Evolutionary conservation across 169 alveolate species (phyloP).

Genomic region (Plasmodium knowlesi): DNA sequence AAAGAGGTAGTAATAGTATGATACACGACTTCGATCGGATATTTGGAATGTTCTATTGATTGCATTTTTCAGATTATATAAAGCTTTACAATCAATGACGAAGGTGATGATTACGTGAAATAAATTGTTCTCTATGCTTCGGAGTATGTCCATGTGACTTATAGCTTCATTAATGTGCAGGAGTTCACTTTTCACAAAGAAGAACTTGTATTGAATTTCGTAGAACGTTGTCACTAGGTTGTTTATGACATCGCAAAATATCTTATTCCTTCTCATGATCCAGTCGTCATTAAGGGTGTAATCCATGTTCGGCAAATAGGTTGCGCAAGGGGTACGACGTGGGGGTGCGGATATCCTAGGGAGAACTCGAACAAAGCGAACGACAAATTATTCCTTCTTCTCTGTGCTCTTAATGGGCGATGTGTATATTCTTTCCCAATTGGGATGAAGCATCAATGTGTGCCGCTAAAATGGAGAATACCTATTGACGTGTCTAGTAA

Average conservation of each 20-base stretch:
- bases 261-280: slow-evolving; percentile 18
- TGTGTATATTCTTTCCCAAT: not conserved
- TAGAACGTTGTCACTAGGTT: slow-evolving; percentile 24
- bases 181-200: slow-evolving; percentile 20
- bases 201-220: slow-evolving; percentile 34
- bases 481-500: not conserved
- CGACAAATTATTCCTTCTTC: not conserved
- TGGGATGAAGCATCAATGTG: not conserved
- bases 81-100: slow-evolving; percentile 46
- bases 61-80: slow-evolving; percentile 15
- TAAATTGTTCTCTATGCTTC: not conserved
- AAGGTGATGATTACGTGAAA: slow-evolving; percentile 37
- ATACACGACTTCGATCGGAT: not conserved
- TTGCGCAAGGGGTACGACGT: not conserved
- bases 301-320: no score
- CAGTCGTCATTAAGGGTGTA: slow-evolving; percentile 17
- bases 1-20: slow-evolving; percentile 19
- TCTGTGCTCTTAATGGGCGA: not conserved
- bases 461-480: not conserved
- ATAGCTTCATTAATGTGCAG: slow-evolving; percentile 11
- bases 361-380: not conserved
- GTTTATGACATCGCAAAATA: slow-evolving; percentile 31
- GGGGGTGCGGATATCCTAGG: not conserved
- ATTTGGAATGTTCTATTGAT: not conserved
- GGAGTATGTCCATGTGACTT: slow-evolving; percentile 27